phyloP scores from a whole-genome alignment of 208 protist species.

The Crithidia expoeki region DNA sequence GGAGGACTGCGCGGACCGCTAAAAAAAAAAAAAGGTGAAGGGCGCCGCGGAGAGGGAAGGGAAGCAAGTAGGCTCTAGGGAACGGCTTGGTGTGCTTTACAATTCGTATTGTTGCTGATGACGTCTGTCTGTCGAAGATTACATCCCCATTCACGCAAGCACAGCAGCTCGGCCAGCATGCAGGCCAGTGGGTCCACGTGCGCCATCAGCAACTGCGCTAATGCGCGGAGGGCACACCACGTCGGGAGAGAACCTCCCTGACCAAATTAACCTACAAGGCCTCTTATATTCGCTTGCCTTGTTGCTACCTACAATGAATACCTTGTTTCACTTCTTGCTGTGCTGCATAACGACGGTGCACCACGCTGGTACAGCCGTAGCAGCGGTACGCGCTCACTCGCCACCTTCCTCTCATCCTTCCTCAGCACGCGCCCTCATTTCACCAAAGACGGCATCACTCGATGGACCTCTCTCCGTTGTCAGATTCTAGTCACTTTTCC shows the following conservation, averaged over 20 bases:
- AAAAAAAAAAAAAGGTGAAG: too few species aligned
- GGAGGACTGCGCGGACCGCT: too few species aligned
- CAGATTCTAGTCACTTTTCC: too few species aligned
- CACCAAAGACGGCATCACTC: conserved; percentile 22
- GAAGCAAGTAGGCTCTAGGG: too few species aligned
- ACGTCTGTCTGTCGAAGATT: not conserved
- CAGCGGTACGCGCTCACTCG: not conserved
- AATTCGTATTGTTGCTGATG: too few species aligned
- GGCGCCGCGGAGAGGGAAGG: too few species aligned
- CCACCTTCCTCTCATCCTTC: not conserved
- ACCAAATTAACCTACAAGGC: not conserved
- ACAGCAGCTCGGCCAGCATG: conserved; percentile 31
- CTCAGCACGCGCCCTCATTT: conserved; percentile 1
- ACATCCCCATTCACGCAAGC: conserved; percentile 19
- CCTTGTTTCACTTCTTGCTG: too few species aligned
- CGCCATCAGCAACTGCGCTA: conserved; percentile 43
- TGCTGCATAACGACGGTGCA: conserved; percentile 10
- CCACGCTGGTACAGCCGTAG: conserved; percentile 19
- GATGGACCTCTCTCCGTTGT: not conserved
- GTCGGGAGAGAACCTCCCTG: conserved; percentile 28
- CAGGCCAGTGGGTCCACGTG: conserved; percentile 31
- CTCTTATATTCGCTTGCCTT: not conserved
- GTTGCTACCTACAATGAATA: too few species aligned
- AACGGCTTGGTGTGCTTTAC: too few species aligned
- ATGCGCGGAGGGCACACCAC: conserved; percentile 42